A percentile compares a stretch with the other conserved stretches of the same genome.
Evolutionary conservation across 805 yeast genomes (phyloP).

Genomic region (Spathaspora arborariae): DNA sequence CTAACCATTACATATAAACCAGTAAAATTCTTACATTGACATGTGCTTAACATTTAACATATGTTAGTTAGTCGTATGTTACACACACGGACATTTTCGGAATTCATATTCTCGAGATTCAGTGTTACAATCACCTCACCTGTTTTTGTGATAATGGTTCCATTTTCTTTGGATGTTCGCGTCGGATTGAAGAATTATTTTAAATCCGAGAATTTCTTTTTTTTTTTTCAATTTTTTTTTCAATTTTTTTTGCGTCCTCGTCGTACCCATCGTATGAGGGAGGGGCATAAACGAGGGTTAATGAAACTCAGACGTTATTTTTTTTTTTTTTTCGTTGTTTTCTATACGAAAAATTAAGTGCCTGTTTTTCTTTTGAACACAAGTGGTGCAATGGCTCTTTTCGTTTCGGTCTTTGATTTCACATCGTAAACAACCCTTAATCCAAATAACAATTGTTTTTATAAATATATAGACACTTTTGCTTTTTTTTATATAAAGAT

Average conservation of each 20-base stretch:
- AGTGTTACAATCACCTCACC: no score
- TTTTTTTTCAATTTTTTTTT: neutral
- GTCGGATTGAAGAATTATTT: neutral
- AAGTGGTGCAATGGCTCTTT: neutral
- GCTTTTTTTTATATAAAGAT: neutral
- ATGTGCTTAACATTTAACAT: neutral
- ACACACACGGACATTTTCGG: no score
- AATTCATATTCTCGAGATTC: no score
- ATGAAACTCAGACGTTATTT: neutral
- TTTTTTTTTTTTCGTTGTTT: neutral
- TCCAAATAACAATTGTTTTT: neutral
- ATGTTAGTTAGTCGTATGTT: no score
- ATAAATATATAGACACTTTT: neutral
- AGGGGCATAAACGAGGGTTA: neutral
- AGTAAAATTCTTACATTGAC: neutral
- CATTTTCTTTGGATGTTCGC: neutral
- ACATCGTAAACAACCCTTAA: neutral
- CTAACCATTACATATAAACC: neutral
- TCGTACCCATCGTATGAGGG: constrained; percentile 1
- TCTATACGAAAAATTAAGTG: neutral
- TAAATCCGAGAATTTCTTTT: neutral
- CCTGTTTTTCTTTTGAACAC: neutral
- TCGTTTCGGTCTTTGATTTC: neutral
- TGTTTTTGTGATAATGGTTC: neutral
- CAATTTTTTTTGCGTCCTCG: neutral